Evolutionary conservation across 2,329 filamentous ascomycete genomes (phyloP), one percentile per base, ranked within the genome.

Genomic region (Xylaria sp.): DNA sequence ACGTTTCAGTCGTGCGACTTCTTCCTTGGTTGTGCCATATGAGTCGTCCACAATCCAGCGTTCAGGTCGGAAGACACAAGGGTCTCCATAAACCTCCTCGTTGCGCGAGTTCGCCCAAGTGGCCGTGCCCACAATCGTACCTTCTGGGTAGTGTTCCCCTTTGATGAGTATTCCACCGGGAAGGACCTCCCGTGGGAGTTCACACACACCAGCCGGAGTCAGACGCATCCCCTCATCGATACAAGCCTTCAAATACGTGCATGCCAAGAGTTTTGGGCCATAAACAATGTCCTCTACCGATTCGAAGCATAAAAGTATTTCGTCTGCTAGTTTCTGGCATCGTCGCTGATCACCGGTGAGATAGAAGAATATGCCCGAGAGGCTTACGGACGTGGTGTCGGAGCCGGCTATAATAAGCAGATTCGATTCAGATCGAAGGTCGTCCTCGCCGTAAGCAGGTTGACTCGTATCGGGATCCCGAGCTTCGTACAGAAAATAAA

Each of bases 201-300:
- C 68, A 51, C 64, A 53, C 0, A 69, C 61, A 0, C 57, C 57
- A 1, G 66, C 15, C 0, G 68, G 69, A 4, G 55, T 29, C 2
- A 73, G 46, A 0, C 71, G 68, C 67, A 73, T 67, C 1, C 55
- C 67, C 25, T 73, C 70, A n/a, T 73, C 66, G 4, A 73, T 56
- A 25, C 67, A 72, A 1, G 70, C 68, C 3, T 43, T 41, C 2
- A 72, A 54, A 40, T 72, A 73, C 9, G 27, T 52, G 41, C 66
- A 69, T 3, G n/a, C 31, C 13, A 38, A 3, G 3, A 71, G 68
- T 37, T 66, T 67, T 1, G 67, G 64, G 0, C 68, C 65, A 46
- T 63, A 54, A 0, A 67, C 51, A 7, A 72, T 66, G 3, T 70
- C 65, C 1, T 68, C 63, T 4, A 47, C 43, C 2, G 58, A 44